Percentiles rank a stretch among this genome's conserved stretches.
Evolutionary conservation across 495 filamentous ascomycete species (phyloP).

Genomic region (Stereocaulon alpinum): DNA sequence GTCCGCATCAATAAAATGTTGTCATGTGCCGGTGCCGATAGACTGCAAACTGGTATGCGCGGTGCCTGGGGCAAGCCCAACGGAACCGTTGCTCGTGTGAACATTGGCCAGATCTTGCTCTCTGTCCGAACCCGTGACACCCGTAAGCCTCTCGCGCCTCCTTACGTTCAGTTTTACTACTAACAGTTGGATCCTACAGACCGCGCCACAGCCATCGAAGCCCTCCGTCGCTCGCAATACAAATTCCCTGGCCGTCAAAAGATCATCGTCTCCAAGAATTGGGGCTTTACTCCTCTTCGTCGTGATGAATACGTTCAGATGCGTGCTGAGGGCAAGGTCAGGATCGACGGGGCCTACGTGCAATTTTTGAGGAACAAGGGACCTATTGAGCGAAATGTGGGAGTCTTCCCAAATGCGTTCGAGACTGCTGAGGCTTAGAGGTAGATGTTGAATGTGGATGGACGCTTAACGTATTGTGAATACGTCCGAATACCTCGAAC

Average conservation of each 20-base stretch:
- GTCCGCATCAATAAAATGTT: slow-evolving; percentile 99
- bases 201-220: slow-evolving; percentile 89
- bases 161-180: background rate
- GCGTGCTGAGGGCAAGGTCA: slow-evolving; percentile 80
- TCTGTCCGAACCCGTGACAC: slow-evolving; percentile 91
- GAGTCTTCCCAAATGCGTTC: slow-evolving; percentile 88
- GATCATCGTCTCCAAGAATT: slow-evolving; percentile 99
- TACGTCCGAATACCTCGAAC: background rate
- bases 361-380: slow-evolving; percentile 94
- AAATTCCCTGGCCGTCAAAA: slow-evolving; percentile 99
- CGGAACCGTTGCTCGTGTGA: slow-evolving; percentile 94
- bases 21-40: slow-evolving; percentile 99
- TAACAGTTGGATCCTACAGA: slow-evolving; percentile 33
- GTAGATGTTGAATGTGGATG: too few species aligned
- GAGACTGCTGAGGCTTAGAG: slow-evolving; percentile 38
- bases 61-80: slow-evolving; percentile 99
- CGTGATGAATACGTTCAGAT: slow-evolving; percentile 93
- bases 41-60: slow-evolving; percentile 99
- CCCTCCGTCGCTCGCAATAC: slow-evolving; percentile 96
- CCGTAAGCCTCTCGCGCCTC: slow-evolving; percentile 37
- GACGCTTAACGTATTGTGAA: too few species aligned
- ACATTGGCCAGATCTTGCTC: slow-evolving; percentile 97
- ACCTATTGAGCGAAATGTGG: slow-evolving; percentile 73
- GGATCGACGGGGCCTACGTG: slow-evolving; percentile 96
- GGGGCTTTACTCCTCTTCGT: slow-evolving; percentile 96